Percentiles rank a stretch among this genome's conserved stretches.
Evolutionary conservation across 176 grass and related monocot species (phyloP).

Genomic region (Oropetium thomaeum): DNA sequence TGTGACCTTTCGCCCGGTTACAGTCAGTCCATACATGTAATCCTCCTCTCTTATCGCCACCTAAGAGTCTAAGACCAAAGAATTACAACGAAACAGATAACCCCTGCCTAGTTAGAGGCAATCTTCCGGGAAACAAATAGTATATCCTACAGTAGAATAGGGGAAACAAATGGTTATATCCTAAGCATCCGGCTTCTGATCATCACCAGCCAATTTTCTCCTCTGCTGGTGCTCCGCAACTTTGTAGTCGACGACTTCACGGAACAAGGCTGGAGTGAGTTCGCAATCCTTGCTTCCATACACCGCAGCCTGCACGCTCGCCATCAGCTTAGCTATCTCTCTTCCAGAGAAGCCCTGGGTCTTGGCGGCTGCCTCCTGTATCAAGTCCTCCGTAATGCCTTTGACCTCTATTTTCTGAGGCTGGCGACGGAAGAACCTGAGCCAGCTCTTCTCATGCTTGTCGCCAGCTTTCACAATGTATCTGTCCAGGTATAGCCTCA

Average conservation of each 20-base stretch:
- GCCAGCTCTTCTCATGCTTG: conserved; percentile 48
- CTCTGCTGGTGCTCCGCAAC: conserved; percentile 93
- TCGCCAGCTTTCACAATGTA: conserved; percentile 75
- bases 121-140: conserved; percentile 9
- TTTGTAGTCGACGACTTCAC: conserved; percentile 95
- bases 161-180: not conserved
- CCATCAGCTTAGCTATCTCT: conserved; percentile 92
- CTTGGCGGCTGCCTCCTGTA: conserved; percentile 76
- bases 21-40: not conserved
- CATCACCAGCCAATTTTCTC: conserved; percentile 61
- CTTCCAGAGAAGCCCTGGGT: conserved; percentile 95
- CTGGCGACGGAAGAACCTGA: conserved; percentile 55
- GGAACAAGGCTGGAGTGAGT: conserved; percentile 69
- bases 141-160: conserved; percentile 2
- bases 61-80: conserved; percentile 37
- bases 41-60: not conserved
- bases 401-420: conserved; percentile 84
- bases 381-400: conserved; percentile 71
- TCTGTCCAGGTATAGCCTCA: conserved; percentile 90
- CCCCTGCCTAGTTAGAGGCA: not conserved
- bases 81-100: conserved; percentile 26
- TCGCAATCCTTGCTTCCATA: conserved; percentile 90
- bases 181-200: conserved; percentile 39
- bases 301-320: conserved; percentile 74
- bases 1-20: not conserved